Base-by-base conservation (phyloP, 331 rosid genomes). In the Pyrus hybrid region DNA sequence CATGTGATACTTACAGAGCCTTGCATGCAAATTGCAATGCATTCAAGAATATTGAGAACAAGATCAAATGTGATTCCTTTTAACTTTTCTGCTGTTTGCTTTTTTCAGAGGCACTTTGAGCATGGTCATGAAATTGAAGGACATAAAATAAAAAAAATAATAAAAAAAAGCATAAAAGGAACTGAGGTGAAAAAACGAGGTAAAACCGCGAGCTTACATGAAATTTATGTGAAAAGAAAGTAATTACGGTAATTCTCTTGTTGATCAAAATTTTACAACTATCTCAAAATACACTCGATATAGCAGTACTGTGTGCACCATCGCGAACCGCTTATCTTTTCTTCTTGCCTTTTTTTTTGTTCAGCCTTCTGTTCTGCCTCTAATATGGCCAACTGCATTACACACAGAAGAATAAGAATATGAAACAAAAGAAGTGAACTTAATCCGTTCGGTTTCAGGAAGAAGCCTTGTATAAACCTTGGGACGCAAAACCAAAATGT, bases 361-460 rank as follows among this genome's bases (percentile, higher is more conserved):
- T 87, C 99, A 30, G 92, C 97, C 86, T 90, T 94, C 88, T 92
- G 97, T 81, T 94, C 97, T 57, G 93, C 86, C 85, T 94, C 99
- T 79, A 94, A 80, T 37, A 92, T 73, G 76, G 96, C 96, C 78
- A 94, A 83, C 97, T 94, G 91, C 80, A 83, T 65, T 33, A 75
- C 80, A 62, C 66, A 71, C 17, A 76, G 66, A 63, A 77, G 53
- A 4, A 53, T 58, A 4, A 63, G 43, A 37, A 71, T 14, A 63
- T 41, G 74, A 71, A 51, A 72, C 64, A 67, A 13, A 57, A 53
- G 23, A 33, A 20, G 21, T 3, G 8, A 57, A 70, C 23, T 30
- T 43, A 63, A 33, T 56, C 12, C 64, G 17, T 66, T 75, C 26
- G 57, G 13, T 63, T 49, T 66, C 80, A 10, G 51, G 66, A 70